These are phyloP conservation scores for Thalassiosira profunda DNA, from an alignment of 108 stramenopile genomes.

Conservation along the genomic window DNA sequence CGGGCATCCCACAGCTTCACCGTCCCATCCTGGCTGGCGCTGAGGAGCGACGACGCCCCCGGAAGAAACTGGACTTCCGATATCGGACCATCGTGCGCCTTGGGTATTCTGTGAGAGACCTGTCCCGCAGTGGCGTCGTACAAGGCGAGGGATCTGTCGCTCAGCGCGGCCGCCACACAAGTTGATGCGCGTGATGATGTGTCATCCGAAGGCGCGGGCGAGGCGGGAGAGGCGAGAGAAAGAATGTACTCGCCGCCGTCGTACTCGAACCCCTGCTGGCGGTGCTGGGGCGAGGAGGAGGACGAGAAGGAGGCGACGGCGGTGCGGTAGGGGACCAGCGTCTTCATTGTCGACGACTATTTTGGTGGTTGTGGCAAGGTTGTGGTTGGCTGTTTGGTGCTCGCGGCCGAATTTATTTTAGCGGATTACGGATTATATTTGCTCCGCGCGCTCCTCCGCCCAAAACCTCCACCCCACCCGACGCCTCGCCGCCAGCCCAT, in stretches of 20 bases:
- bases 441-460: no score
- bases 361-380: background rate
- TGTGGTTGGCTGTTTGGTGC: no score
- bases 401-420: no score
- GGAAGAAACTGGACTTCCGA: slow-evolving; percentile 34
- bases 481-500: no score
- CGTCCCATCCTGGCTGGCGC: slow-evolving; percentile 65
- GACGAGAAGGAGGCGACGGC: slow-evolving; percentile 45
- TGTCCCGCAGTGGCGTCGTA: slow-evolving; percentile 22
- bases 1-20: slow-evolving; percentile 72
- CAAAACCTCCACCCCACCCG: no score
- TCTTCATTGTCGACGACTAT: slow-evolving; percentile 14
- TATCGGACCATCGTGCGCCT: slow-evolving; percentile 39
- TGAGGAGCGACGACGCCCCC: slow-evolving; percentile 42
- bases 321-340: slow-evolving; percentile 30
- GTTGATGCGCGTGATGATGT: slow-evolving; percentile 2
- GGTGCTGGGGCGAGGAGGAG: background rate
- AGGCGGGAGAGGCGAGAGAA: slow-evolving; percentile 17
- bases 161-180: slow-evolving; percentile 38
- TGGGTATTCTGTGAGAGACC: slow-evolving; percentile 20
- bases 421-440: no score
- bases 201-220: background rate
- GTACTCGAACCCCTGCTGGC: slow-evolving; percentile 31
- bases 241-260: slow-evolving; percentile 46
- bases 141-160: slow-evolving; percentile 37